Conservation (phyloP, 495 filamentous ascomycete species). For the Penicillium simplicissimum region DNA sequence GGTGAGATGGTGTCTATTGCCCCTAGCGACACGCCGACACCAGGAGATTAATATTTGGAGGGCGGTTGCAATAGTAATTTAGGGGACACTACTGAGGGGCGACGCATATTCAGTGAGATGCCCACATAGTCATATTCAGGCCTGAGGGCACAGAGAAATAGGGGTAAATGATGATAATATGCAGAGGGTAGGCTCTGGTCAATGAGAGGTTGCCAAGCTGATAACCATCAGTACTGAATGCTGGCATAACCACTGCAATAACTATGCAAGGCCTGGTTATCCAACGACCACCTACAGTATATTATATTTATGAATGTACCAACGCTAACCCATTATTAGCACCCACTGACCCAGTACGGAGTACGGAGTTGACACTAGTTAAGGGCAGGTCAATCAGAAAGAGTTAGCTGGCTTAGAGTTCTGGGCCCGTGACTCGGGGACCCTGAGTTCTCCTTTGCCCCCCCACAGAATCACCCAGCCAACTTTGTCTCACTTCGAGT, state of each 20-base stretch:
- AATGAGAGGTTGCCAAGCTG: background rate
- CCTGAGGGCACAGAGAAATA: background rate
- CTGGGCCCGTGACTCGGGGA: conserved; percentile 3
- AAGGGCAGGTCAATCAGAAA: background rate
- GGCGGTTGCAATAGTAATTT: conserved; percentile 1
- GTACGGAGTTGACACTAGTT: background rate
- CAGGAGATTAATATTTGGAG: background rate
- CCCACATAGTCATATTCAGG: background rate
- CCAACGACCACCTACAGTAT: background rate
- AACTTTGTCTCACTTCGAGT: conserved; percentile 2
- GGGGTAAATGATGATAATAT: background rate
- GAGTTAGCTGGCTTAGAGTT: background rate
- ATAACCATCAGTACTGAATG: background rate
- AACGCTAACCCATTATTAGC: background rate
- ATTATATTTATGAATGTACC: background rate
- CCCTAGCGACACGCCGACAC: conserved; percentile 27
- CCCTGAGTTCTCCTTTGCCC: background rate
- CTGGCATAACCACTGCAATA: background rate
- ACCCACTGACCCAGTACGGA: too few species aligned
- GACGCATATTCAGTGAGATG: background rate
- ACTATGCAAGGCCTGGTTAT: background rate
- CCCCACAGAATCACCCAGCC: conserved; percentile 7
- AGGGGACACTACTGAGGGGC: background rate
- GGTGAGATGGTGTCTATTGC: conserved; percentile 15
- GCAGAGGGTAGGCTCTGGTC: background rate